These are phyloP conservation scores for Cyclostephanos tholiformis DNA, from an alignment of 108 stramenopile genomes.

Conservation along the genomic window DNA sequence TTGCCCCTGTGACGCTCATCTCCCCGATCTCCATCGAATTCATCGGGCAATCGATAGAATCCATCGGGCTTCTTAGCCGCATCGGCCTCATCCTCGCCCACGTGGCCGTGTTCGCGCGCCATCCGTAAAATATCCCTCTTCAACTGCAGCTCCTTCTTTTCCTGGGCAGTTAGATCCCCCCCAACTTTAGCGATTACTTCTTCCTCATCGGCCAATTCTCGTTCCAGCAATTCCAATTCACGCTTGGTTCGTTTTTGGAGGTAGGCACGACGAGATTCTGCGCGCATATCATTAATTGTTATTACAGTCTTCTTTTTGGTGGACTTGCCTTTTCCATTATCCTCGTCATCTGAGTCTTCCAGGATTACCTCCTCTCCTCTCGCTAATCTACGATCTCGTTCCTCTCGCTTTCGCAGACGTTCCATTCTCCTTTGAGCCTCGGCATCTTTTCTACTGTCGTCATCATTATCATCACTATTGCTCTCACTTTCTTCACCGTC, in stretches of 20 bases:
- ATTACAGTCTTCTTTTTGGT: slow-evolving; percentile 44
- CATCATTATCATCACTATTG: slow-evolving; percentile 36
- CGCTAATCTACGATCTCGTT: slow-evolving; percentile 82
- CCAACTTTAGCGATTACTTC: slow-evolving; percentile 76
- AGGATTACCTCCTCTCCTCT: slow-evolving; percentile 81
- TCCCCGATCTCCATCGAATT: slow-evolving; percentile 55
- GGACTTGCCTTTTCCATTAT: slow-evolving; percentile 2
- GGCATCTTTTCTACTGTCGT: slow-evolving; percentile 21
- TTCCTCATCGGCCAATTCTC: slow-evolving; percentile 92
- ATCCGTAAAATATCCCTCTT: slow-evolving; percentile 83
- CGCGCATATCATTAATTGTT: slow-evolving; percentile 74
- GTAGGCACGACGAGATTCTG: slow-evolving; percentile 88
- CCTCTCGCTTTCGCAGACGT: slow-evolving; percentile 45
- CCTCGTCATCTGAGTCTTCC: slow-evolving; percentile 59
- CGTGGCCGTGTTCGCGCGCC: slow-evolving; percentile 58
- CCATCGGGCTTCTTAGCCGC: slow-evolving; percentile 60
- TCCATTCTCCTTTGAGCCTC: slow-evolving; percentile 34
- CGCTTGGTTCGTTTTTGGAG: slow-evolving; percentile 94
- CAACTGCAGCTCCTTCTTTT: slow-evolving; percentile 74
- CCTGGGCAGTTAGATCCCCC: slow-evolving; percentile 75
- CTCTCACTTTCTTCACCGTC: slow-evolving; percentile 17
- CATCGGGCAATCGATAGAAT: slow-evolving; percentile 78
- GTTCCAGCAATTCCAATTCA: slow-evolving; percentile 88
- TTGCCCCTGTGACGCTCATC: slow-evolving; percentile 34
- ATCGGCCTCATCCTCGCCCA: slow-evolving; percentile 50